phyloP scores from a whole-genome alignment of 2,329 filamentous ascomycete genomes.

The Neoarthrinium moseri region DNA sequence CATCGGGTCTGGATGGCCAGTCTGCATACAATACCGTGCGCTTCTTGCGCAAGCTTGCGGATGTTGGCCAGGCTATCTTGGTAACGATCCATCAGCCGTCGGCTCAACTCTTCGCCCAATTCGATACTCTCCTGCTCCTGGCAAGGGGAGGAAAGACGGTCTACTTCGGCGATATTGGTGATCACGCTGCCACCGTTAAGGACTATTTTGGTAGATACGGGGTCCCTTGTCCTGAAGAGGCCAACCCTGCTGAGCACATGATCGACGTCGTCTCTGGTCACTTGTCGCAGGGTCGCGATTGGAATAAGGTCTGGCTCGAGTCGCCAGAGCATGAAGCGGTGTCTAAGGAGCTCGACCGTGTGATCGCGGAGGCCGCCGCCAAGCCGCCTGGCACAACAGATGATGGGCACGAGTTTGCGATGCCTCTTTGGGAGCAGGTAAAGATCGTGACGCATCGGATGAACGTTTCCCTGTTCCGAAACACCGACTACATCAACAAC shows the following conservation, averaged over 20 bases:
- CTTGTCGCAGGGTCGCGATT: constrained; percentile 50
- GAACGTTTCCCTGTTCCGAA: constrained; percentile 63
- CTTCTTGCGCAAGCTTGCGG: constrained; percentile 65
- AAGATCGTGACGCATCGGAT: constrained; percentile 63
- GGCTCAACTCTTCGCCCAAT: constrained; percentile 63
- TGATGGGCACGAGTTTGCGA: constrained; percentile 8
- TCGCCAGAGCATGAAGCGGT: constrained; percentile 49
- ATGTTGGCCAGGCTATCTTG: constrained; percentile 65
- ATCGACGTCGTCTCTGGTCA: constrained; percentile 56
- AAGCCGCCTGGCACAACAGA: constrained; percentile 8
- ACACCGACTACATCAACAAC: constrained; percentile 65
- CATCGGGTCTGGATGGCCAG: constrained; percentile 65
- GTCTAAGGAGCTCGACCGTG: constrained; percentile 5
- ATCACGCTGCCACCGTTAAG: constrained; percentile 51
- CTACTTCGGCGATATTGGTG: constrained; percentile 66
- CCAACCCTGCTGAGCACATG: constrained; percentile 78
- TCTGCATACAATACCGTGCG: constrained; percentile 65
- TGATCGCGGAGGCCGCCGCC: constrained; percentile 2
- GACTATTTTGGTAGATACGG: constrained; percentile 68
- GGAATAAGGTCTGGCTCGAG: constrained; percentile 69
- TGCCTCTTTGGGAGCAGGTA: constrained; percentile 58
- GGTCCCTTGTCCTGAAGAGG: constrained; percentile 57
- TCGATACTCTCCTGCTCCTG: constrained; percentile 64
- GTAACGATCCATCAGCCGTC: constrained; percentile 73
- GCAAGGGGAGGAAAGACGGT: constrained; percentile 64